Base-by-base conservation (phyloP, 164 flowering plant genomes). In the Kingdonia uniflora region DNA sequence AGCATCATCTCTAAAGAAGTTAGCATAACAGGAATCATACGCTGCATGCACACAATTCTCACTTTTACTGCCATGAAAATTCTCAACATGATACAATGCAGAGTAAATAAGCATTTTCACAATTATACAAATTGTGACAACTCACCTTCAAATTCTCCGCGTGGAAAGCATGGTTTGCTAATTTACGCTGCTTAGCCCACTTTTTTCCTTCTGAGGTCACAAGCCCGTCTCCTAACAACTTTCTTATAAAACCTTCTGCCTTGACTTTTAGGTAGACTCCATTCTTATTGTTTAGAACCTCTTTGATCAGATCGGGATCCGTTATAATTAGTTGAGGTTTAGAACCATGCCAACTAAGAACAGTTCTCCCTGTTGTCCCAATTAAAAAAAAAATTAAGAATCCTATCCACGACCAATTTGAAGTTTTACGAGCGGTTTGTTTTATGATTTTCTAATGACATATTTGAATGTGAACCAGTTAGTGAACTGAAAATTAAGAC, bases 151-250 rank as follows among this genome's bases (percentile, higher is more conserved):
- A 52, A 58, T 65, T 72, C 25, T 75, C 77, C 0, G 24, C 61
- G 56, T 75, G 72, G 55, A 78, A 78, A 29, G 74, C 74, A 42
- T 62, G 63, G 25, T 71, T 71, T 49, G 78, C 49, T 14, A 55
- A 16, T 19, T 55, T 43, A 5, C 58, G 58, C n/a, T 19, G 51
- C 38, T 62, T 72, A 5, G 22, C 54, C 85, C 82, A 80, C 53
- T 71, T 73, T 60, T 67, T 63, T 1, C 74, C 79, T 59, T 60
- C 49, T 2, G 63, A 38, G 11, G 61, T 57, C 16, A 62, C 64
- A 6, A 77, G 70, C 25, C 84, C 79, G 49, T 71, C 71, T 20
- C 80, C 81, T 2, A 70, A 41, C 11, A 79, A 60, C 67, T 60
- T 76, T 49, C 65, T 75, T 0, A 56, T 20, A 42, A 37, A 55